Percentiles rank a stretch among this genome's conserved stretches.
Evolutionary conservation across 768 basidiomycete genomes (phyloP).

Genomic region (Rhizopogon vulgaris): DNA sequence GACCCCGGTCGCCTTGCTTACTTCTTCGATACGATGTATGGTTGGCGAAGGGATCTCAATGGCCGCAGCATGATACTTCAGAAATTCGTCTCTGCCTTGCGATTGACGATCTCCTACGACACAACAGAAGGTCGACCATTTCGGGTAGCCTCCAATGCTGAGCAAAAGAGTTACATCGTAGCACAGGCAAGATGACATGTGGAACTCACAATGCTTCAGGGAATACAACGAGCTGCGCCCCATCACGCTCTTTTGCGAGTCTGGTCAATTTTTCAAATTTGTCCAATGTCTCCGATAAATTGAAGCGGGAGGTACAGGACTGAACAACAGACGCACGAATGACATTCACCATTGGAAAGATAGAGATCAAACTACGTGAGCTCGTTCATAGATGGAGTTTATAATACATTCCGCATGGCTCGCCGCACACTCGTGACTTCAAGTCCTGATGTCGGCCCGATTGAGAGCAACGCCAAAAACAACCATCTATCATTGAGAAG

Average conservation of each 20-base stretch:
- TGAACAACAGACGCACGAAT: conserved; percentile 50
- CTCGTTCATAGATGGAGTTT: not conserved
- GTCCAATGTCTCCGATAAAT: conserved; percentile 38
- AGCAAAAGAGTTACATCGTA: not conserved
- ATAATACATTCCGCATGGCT: not conserved
- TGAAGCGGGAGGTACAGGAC: conserved; percentile 41
- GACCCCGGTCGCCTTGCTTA: conserved; percentile 42
- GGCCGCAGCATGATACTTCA: conserved; percentile 48
- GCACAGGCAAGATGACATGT: not conserved
- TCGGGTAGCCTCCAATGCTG: conserved; percentile 57
- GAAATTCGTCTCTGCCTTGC: conserved; percentile 53
- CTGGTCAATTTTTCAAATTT: conserved; percentile 43
- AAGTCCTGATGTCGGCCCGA: not conserved
- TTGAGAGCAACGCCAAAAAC: conserved; percentile 1
- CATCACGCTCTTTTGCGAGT: conserved; percentile 41
- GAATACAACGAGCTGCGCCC: conserved; percentile 45
- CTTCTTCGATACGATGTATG: conserved; percentile 38
- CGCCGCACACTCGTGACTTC: conserved; percentile 2
- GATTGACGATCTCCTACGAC: conserved; percentile 43
- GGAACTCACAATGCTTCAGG: conserved; percentile 50
- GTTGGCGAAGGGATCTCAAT: conserved; percentile 52
- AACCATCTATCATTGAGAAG: conserved; percentile 3
- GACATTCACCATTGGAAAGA: conserved; percentile 19
- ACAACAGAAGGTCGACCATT: conserved; percentile 39
- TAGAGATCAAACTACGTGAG: not conserved